phyloP scores from a whole-genome alignment of 805 yeast species.

The Ogataea methylovora region DNA sequence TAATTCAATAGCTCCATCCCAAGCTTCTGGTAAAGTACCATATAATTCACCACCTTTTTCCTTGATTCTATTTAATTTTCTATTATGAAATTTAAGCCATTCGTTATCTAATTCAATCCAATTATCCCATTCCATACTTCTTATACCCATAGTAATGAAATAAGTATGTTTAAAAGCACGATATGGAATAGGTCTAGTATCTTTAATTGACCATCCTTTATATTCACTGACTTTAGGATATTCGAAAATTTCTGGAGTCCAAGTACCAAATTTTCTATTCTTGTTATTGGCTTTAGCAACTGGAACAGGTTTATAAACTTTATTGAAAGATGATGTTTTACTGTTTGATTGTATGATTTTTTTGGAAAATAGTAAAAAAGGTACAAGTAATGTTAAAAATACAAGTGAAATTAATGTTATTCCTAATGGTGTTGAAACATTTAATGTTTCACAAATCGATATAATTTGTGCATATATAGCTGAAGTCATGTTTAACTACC shows the following conservation, averaged over 20 bases:
- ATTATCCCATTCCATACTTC: constrained; percentile 49
- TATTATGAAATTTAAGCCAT: constrained; percentile 48
- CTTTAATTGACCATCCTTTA: constrained; percentile 39
- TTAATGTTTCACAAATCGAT: constrained; percentile 3
- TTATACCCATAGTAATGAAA: constrained; percentile 61
- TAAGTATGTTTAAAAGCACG: constrained; percentile 62
- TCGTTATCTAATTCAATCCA: constrained; percentile 69
- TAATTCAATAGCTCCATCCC: constrained; percentile 48
- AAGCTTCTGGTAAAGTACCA: constrained; percentile 44
- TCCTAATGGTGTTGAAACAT: constrained; percentile 5
- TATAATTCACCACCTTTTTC: constrained; percentile 39
- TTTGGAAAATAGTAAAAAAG: constrained; percentile 3
- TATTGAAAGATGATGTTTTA: constrained; percentile 4
- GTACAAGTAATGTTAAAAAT: constrained; percentile 3
- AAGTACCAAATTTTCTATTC: constrained; percentile 37
- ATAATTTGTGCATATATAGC: constrained; percentile 3
- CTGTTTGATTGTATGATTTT: not conserved
- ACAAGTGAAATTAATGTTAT: constrained; percentile 4
- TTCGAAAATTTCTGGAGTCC: constrained; percentile 46
- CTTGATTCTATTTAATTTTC: constrained; percentile 41
- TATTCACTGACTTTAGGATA: constrained; percentile 44
- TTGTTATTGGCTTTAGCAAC: constrained; percentile 33
- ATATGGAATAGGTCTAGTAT: constrained; percentile 52
- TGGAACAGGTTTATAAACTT: constrained; percentile 22
- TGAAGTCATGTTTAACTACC: too few species aligned